These are phyloP conservation scores for Mycena amicta DNA, from an alignment of 768 basidiomycete genomes.

Conservation along the genomic window DNA sequence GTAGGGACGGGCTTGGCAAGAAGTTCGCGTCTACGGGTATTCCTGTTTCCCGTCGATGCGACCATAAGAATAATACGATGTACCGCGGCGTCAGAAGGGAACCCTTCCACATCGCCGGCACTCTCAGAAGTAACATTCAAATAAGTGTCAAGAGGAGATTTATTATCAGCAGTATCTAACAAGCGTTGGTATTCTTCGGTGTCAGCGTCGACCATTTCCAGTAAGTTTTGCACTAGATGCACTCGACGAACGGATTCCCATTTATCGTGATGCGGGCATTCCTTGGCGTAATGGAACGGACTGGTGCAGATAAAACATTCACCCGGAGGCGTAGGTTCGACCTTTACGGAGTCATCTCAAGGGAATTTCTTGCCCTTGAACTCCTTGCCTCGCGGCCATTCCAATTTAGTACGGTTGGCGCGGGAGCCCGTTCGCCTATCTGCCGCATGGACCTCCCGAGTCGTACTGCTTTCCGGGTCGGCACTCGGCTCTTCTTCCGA, in stretches of 20 bases:
- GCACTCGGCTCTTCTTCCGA: background rate
- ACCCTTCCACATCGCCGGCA: background rate
- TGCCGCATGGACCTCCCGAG: background rate
- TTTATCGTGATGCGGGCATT: conserved; percentile 3
- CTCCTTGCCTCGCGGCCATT: background rate
- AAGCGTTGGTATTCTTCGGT: background rate
- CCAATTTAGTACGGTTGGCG: background rate
- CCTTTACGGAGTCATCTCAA: background rate
- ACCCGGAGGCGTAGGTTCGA: background rate
- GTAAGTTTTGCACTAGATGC: background rate
- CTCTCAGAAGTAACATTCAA: background rate
- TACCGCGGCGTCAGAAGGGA: background rate
- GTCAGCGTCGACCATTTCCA: background rate
- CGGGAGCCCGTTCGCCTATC: background rate
- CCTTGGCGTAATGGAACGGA: background rate
- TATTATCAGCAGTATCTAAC: background rate
- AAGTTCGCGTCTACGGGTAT: background rate
- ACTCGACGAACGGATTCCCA: background rate
- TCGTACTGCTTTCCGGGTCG: background rate
- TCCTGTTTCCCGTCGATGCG: background rate
- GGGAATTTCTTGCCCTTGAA: background rate
- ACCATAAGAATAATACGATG: background rate
- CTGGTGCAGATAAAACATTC: conserved; percentile 5
- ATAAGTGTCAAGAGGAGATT: background rate
- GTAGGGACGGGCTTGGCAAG: background rate